Conservation (phyloP, 2,329 filamentous ascomycete genomes). For the Colletotrichum musicola region DNA sequence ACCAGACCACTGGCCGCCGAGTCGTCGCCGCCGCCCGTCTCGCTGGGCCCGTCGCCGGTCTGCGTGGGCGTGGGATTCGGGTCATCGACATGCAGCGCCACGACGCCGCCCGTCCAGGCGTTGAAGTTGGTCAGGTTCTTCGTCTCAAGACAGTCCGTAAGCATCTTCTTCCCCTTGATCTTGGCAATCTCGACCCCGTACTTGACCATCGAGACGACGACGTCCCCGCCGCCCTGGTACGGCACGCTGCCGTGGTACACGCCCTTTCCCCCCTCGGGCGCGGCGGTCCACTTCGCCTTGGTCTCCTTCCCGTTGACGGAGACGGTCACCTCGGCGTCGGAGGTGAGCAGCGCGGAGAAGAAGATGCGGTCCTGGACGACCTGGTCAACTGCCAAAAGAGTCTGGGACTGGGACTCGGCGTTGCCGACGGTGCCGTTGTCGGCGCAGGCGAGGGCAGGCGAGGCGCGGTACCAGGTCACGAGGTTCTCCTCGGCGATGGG, state of each 20-base stretch:
- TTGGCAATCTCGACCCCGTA: constrained; percentile 31
- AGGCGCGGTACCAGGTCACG: constrained; percentile 51
- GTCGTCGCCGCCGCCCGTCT: constrained; percentile 4
- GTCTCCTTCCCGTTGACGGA: constrained; percentile 43
- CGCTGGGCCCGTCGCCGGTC: constrained; percentile 23
- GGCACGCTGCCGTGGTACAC: constrained; percentile 48
- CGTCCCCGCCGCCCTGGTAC: constrained; percentile 45
- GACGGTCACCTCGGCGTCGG: constrained; percentile 42
- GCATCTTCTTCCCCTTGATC: constrained; percentile 31
- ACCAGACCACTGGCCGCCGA: neutral
- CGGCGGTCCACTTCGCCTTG: constrained; percentile 38
- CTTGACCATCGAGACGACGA: constrained; percentile 50
- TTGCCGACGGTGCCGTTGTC: constrained; percentile 49
- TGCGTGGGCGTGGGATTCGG: constrained; percentile 31
- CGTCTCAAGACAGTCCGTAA: constrained; percentile 19
- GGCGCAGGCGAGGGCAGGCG: constrained; percentile 43
- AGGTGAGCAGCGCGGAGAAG: constrained; percentile 43
- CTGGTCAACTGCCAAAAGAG: constrained; percentile 37
- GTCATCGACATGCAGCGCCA: constrained; percentile 30
- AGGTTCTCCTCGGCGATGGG: constrained; percentile 45
- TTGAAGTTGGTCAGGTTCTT: constrained; percentile 39
- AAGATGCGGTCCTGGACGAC: constrained; percentile 44
- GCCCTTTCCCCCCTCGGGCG: constrained; percentile 40
- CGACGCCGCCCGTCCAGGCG: constrained; percentile 35
- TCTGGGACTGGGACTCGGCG: constrained; percentile 44